These are phyloP conservation scores for Penicillium parvum DNA, from an alignment of 495 filamentous ascomycete species.

Conservation along the genomic window DNA sequence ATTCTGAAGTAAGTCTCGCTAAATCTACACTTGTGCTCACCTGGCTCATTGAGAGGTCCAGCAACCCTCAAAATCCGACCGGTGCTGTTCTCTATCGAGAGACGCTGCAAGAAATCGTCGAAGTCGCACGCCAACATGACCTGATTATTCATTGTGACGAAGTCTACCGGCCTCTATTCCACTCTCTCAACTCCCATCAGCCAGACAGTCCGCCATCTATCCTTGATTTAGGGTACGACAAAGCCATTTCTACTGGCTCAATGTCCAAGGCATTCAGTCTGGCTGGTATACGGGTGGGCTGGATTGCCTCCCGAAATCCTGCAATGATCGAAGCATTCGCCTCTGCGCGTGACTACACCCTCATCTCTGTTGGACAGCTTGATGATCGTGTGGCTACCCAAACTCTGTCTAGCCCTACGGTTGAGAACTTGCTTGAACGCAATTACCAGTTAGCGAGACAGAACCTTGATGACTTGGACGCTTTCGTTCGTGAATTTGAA, in stretches of 20 bases:
- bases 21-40: not conserved
- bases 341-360: slow-evolving; percentile 72
- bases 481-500: slow-evolving; percentile 54
- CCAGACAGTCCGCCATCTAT: slow-evolving; percentile 58
- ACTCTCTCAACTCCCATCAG: slow-evolving; percentile 51
- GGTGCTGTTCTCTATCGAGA: slow-evolving; percentile 61
- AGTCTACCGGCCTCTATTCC: slow-evolving; percentile 84
- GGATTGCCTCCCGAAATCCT: slow-evolving; percentile 65
- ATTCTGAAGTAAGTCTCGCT: slow-evolving; percentile 51
- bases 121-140: slow-evolving; percentile 54
- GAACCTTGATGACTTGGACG: slow-evolving; percentile 62
- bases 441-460: slow-evolving; percentile 65
- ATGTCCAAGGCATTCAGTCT: slow-evolving; percentile 84
- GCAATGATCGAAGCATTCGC: slow-evolving; percentile 60
- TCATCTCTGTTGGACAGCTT: slow-evolving; percentile 77
- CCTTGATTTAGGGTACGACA: slow-evolving; percentile 63
- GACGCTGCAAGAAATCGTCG: slow-evolving; percentile 56
- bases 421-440: slow-evolving; percentile 59
- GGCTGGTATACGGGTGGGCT: slow-evolving; percentile 77
- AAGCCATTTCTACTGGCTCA: slow-evolving; percentile 70
- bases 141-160: slow-evolving; percentile 75
- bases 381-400: slow-evolving; percentile 75
- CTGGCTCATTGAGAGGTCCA: slow-evolving; percentile 22
- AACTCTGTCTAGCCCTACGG: slow-evolving; percentile 55
- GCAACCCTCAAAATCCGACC: slow-evolving; percentile 88